phyloP scores from a whole-genome alignment of 345 rosid genomes.

The Iberis pinnata region DNA sequence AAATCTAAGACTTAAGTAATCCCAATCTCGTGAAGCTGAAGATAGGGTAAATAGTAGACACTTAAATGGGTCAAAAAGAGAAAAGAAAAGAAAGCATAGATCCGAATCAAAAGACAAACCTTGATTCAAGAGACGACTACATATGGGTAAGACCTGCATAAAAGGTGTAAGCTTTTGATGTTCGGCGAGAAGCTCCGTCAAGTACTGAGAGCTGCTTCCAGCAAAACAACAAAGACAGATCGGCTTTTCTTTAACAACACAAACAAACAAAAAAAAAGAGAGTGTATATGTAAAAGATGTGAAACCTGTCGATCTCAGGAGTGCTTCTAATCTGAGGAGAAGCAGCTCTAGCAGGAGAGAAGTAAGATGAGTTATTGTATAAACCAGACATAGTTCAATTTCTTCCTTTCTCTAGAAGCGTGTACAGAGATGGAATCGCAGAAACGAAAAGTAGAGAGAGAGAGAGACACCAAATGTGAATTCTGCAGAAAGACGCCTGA shows the following conservation, averaged over 20 bases:
- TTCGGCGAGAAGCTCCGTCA: conserved; percentile 85
- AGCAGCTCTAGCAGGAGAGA: conserved; percentile 94
- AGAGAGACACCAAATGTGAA: conserved; percentile 34
- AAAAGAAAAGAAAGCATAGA: background rate
- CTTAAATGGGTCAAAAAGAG: too few species aligned
- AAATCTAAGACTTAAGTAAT: background rate
- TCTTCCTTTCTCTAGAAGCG: background rate
- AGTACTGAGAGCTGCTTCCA: conserved; percentile 58
- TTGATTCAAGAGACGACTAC: conserved; percentile 87
- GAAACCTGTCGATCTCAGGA: conserved; percentile 86
- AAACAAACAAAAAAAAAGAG: background rate
- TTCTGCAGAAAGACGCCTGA: conserved; percentile 31
- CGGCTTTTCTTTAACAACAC: too few species aligned
- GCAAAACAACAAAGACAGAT: conserved; percentile 11
- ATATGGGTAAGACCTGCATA: conserved; percentile 80
- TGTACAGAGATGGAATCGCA: conserved; percentile 13
- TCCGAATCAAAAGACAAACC: conserved; percentile 43
- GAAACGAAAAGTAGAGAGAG: background rate
- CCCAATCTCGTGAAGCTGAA: conserved; percentile 15
- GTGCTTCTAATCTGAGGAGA: conserved; percentile 96
- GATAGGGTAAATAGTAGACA: background rate
- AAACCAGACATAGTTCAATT: conserved; percentile 67
- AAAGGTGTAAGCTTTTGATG: conserved; percentile 98
- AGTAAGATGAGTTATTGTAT: conserved; percentile 75
- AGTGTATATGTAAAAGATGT: background rate